Percentiles rank a stretch among this genome's conserved stretches.
Evolutionary conservation across 805 yeast genomes (phyloP).

Genomic region (Wickerhamomyces tratensis): DNA sequence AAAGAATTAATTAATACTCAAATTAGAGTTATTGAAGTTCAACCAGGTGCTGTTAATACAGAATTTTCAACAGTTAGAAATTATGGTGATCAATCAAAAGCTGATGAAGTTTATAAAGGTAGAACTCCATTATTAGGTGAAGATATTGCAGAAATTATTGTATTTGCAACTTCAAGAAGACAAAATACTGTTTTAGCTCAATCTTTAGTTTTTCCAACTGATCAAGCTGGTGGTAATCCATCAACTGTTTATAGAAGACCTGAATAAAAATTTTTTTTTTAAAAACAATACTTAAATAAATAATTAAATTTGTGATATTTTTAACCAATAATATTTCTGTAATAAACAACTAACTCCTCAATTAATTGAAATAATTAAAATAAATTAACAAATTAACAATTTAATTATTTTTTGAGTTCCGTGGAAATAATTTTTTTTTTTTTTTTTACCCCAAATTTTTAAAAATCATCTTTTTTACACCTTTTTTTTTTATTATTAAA

Average conservation of each 20-base stretch:
- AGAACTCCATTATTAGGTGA: constrained; percentile 47
- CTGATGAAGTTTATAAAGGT: constrained; percentile 46
- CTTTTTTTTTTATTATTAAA: too few relatives aligned
- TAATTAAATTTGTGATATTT: too few relatives aligned
- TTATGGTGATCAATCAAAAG: constrained; percentile 44
- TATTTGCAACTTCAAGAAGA: constrained; percentile 47
- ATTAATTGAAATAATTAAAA: too few relatives aligned
- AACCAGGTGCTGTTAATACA: constrained; percentile 65
- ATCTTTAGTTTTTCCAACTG: constrained; percentile 70
- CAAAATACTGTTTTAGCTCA: constrained; percentile 60
- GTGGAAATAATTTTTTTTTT: too few relatives aligned
- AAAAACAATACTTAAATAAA: too few relatives aligned
- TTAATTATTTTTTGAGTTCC: too few relatives aligned
- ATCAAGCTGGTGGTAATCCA: constrained; percentile 69
- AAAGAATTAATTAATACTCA: constrained; percentile 66
- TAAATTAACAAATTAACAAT: too few relatives aligned
- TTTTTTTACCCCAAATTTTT: too few relatives aligned
- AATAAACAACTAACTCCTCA: too few relatives aligned
- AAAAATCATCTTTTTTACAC: too few relatives aligned
- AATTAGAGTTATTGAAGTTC: constrained; percentile 55
- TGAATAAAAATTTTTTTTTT: too few relatives aligned
- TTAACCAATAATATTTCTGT: too few relatives aligned
- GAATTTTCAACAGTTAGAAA: constrained; percentile 54
- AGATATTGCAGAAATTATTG: constrained; percentile 53
- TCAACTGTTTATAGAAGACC: constrained; percentile 49